phyloP scores from a whole-genome alignment of 805 yeast genomes.

The Candida broadrunensis region DNA sequence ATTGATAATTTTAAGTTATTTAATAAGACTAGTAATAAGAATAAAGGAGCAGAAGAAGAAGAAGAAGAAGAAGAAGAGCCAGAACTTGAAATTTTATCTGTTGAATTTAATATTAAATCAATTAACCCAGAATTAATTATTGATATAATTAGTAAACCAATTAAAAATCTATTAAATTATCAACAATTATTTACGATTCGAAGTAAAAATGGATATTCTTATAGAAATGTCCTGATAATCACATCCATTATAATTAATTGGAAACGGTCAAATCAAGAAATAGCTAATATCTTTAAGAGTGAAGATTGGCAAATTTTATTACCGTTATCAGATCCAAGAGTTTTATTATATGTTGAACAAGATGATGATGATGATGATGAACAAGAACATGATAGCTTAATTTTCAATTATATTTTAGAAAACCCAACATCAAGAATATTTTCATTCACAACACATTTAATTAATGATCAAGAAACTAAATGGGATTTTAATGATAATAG shows the following conservation, averaged over 20 bases:
- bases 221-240: constrained; percentile 33
- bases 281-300: constrained; percentile 25
- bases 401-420: constrained; percentile 52
- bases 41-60: background rate
- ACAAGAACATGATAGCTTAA: constrained; percentile 3
- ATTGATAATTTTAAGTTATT: constrained; percentile 3
- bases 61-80: constrained; percentile 7
- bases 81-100: constrained; percentile 12
- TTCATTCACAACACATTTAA: constrained; percentile 53
- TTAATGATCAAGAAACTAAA: constrained; percentile 15
- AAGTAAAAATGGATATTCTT: constrained; percentile 36
- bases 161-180: background rate
- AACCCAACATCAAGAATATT: constrained; percentile 73
- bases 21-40: too few relatives aligned
- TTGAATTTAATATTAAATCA: constrained; percentile 19
- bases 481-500: constrained; percentile 23
- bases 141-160: constrained; percentile 5
- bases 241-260: constrained; percentile 26
- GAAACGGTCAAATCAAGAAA: constrained; percentile 22
- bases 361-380: constrained; percentile 10
- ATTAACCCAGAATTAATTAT: constrained; percentile 25
- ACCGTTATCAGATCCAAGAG: constrained; percentile 70
- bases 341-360: constrained; percentile 40
- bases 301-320: constrained; percentile 50
- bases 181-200: constrained; percentile 30